Evolutionary conservation across 352 stramenopile genomes (phyloP).

Genomic region (Globisporangium paroecandrum): DNA sequence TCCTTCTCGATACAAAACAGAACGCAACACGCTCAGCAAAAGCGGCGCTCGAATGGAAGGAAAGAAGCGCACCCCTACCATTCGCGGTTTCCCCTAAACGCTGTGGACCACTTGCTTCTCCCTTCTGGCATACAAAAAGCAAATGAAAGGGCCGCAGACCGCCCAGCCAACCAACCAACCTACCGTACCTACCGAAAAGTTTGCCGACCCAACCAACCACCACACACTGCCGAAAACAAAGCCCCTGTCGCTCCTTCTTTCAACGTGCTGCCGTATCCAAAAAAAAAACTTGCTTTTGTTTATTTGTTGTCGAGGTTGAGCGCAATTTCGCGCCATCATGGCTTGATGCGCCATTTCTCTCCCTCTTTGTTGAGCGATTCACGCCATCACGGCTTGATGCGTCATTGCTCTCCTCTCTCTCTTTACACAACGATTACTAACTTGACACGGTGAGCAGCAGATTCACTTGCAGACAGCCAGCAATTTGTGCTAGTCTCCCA

Average conservation of each 20-base stretch:
- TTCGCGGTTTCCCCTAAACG: background rate
- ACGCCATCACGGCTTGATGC: background rate
- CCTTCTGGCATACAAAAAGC: background rate
- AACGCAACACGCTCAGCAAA: constrained; percentile 6
- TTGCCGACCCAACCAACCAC: background rate
- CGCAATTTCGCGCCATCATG: background rate
- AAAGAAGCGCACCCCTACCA: background rate
- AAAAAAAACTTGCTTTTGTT: background rate
- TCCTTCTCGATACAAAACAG: constrained; percentile 11
- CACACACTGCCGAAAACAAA: background rate
- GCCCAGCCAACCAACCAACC: constrained; percentile 1
- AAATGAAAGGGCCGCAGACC: background rate
- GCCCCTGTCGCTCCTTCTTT: background rate
- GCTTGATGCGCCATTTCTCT: too few species aligned
- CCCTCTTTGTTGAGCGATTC: background rate
- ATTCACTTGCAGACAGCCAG: background rate
- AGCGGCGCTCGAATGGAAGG: background rate
- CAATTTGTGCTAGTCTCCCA: background rate
- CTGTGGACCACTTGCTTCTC: background rate
- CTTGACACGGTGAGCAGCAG: background rate
- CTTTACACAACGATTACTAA: background rate
- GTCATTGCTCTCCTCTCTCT: background rate
- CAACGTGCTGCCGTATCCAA: background rate
- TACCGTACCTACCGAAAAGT: background rate
- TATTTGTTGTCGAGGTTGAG: background rate